These are phyloP conservation scores for Tricharina praecox DNA, from an alignment of 495 filamentous ascomycete species.

Conservation along the genomic window DNA sequence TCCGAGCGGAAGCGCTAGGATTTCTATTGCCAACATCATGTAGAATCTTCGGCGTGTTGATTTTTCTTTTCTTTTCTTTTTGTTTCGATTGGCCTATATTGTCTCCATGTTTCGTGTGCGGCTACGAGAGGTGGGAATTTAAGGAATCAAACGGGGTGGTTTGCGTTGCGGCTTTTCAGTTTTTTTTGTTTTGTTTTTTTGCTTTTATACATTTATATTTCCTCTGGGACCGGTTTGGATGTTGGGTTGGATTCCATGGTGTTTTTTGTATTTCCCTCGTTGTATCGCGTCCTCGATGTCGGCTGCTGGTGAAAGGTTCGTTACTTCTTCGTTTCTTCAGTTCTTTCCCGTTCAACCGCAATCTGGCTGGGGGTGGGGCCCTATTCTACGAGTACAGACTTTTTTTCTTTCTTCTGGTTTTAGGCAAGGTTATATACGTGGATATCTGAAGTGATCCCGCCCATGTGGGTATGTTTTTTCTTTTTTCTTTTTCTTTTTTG, in stretches of 20 bases:
- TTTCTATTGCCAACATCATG: constrained; percentile 72
- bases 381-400: background rate
- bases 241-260: no score
- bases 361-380: no score
- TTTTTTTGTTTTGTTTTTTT: constrained; percentile 1
- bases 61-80: background rate
- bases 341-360: no score
- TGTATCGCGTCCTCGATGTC: constrained; percentile 2
- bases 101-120: background rate
- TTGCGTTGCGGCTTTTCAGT: background rate
- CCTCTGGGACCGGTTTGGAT: constrained; percentile 7
- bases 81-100: background rate
- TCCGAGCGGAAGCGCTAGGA: constrained; percentile 36
- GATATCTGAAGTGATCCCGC: background rate
- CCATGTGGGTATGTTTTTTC: background rate
- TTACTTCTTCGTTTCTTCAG: no score
- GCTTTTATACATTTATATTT: constrained; percentile 12
- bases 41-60: constrained; percentile 20
- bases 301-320: no score
- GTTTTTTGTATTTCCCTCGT: constrained; percentile 11
- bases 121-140: background rate
- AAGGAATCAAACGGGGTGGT: background rate
- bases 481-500: constrained; percentile 2
- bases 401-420: background rate
- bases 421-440: background rate